A percentile compares a stretch with the other conserved stretches of the same genome.
Conservation (phyloP, 768 basidiomycete species). For the Lactarius trivialis region DNA sequence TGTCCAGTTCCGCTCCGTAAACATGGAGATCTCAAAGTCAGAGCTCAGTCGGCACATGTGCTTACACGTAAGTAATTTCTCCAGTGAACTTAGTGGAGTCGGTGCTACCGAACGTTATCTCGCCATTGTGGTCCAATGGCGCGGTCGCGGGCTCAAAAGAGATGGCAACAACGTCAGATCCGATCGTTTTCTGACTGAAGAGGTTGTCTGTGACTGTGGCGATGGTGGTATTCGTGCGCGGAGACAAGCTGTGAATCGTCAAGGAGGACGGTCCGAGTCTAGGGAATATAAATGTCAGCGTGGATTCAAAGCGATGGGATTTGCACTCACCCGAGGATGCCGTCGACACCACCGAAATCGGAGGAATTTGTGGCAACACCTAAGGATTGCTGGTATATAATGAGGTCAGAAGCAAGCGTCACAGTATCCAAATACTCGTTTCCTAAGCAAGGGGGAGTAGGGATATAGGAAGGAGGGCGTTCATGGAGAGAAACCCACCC, state of each 20-base stretch:
- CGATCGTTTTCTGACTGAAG: conserved; percentile 28
- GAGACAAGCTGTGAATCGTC: conserved; percentile 38
- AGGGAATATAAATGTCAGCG: neutral
- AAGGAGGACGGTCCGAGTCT: conserved; percentile 58
- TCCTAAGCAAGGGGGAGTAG: no score
- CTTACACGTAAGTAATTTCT: conserved; percentile 28
- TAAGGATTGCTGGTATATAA: conserved; percentile 52
- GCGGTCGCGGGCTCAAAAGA: conserved; percentile 31
- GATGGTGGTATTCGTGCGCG: conserved; percentile 26
- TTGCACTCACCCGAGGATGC: conserved; percentile 59
- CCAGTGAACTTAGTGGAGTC: no score
- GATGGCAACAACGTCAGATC: conserved; percentile 26
- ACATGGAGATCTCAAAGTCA: neutral
- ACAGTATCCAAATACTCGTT: no score
- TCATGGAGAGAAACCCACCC: conserved; percentile 30
- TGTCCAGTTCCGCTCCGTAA: conserved; percentile 12
- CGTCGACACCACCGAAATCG: conserved; percentile 47
- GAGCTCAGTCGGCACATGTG: neutral
- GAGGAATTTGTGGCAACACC: conserved; percentile 46
- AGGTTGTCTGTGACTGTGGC: conserved; percentile 49
- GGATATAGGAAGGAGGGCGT: no score
- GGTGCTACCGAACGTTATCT: no score
- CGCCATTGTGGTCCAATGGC: conserved; percentile 28
- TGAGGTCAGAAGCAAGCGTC: conserved; percentile 43
- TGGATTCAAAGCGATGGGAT: no score